phyloP scores from a whole-genome alignment of 768 basidiomycete genomes.

The Xanthoconium stramineum region DNA sequence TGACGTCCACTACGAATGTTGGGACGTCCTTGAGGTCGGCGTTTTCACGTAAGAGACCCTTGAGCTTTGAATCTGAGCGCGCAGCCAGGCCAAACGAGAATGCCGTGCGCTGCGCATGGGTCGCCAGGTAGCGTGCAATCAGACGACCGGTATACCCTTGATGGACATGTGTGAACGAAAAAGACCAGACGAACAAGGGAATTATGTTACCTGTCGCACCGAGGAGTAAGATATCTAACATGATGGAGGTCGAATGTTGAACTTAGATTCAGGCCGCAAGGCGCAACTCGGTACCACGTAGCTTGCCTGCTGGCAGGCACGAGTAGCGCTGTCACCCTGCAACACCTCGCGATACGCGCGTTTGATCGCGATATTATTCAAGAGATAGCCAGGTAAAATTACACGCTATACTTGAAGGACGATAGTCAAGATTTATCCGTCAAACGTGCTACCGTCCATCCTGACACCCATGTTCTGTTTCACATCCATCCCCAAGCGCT shows the following conservation, averaged over 20 bases:
- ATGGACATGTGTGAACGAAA: slow-evolving; percentile 9
- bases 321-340: background rate
- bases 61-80: slow-evolving; percentile 62
- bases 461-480: slow-evolving; percentile 82
- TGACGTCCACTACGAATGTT: slow-evolving; percentile 58
- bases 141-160: slow-evolving; percentile 69
- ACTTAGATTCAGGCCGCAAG: background rate
- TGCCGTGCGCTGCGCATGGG: slow-evolving; percentile 52
- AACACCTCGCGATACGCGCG: slow-evolving; percentile 14
- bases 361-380: background rate
- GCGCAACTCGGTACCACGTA: background rate
- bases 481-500: slow-evolving; percentile 83
- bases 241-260: slow-evolving; percentile 19
- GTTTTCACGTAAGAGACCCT: slow-evolving; percentile 47
- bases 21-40: slow-evolving; percentile 40
- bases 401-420: background rate
- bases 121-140: slow-evolving; percentile 60
- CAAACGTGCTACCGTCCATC: slow-evolving; percentile 73
- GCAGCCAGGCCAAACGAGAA: slow-evolving; percentile 74
- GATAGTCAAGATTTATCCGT: slow-evolving; percentile 28
- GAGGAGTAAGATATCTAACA: slow-evolving; percentile 62
- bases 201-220: slow-evolving; percentile 56
- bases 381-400: background rate
- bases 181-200: background rate
- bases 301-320: slow-evolving; percentile 5